Percentiles rank a stretch among this genome's conserved stretches.
These are phyloP conservation scores for Knoxia roxburghii DNA, from an alignment of 257 asterid species.

Conservation along the genomic window DNA sequence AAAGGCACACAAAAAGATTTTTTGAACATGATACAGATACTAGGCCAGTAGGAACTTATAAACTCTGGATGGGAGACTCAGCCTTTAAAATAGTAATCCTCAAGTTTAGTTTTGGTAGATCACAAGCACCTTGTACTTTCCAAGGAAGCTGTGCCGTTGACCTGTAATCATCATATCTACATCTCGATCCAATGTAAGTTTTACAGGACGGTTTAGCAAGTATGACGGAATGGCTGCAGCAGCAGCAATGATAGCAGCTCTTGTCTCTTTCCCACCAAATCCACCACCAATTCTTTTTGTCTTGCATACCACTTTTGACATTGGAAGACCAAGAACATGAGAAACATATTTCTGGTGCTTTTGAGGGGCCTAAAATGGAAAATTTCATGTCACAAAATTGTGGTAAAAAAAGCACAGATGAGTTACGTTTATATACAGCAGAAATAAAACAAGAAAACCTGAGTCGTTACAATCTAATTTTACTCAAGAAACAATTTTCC, in stretches of 20 bases:
- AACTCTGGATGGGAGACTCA: neutral
- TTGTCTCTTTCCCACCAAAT: conserved; percentile 97
- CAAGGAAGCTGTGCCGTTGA: conserved; percentile 93
- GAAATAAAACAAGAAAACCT: neutral
- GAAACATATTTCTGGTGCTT: conserved; percentile 90
- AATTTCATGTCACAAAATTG: neutral
- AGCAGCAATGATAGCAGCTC: conserved; percentile 79
- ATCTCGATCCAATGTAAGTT: conserved; percentile 80
- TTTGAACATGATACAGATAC: neutral
- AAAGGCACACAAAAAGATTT: neutral
- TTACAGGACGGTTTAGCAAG: conserved; percentile 79
- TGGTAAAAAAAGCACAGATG: neutral
- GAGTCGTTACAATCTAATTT: neutral
- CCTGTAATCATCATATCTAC: conserved; percentile 90
- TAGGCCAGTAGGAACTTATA: neutral
- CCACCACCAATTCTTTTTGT: conserved; percentile 98
- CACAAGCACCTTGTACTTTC: conserved; percentile 72
- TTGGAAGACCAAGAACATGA: conserved; percentile 85
- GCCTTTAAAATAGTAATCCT: neutral
- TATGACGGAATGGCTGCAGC: conserved; percentile 86
- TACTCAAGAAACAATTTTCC: neutral
- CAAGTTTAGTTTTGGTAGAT: conserved; percentile 7
- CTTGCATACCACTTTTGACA: conserved; percentile 97
- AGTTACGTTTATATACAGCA: neutral
- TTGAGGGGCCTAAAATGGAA: conserved; percentile 61